These are phyloP conservation scores for Westerdykella ornata DNA, from an alignment of 2,329 filamentous ascomycete species.

Conservation along the genomic window DNA sequence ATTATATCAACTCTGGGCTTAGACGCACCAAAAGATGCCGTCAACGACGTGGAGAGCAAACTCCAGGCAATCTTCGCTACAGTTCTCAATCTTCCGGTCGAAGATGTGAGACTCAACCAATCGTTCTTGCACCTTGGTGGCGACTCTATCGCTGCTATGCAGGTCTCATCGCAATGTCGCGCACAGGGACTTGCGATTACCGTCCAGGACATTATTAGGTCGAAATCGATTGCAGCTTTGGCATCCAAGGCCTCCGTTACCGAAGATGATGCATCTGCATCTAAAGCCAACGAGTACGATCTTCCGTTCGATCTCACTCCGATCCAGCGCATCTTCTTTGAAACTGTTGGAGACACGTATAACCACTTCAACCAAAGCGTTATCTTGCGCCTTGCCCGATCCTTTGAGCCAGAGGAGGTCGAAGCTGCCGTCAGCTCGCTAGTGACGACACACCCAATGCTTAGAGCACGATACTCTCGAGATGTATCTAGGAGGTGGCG, in stretches of 20 bases:
- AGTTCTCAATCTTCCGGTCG: slow-evolving; percentile 20
- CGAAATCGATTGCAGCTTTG: slow-evolving; percentile 26
- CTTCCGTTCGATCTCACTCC: slow-evolving; percentile 26
- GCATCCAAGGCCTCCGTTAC: slow-evolving; percentile 17
- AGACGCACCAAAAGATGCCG: slow-evolving; percentile 10
- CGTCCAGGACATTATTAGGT: slow-evolving; percentile 30
- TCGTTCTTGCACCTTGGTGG: slow-evolving; percentile 32
- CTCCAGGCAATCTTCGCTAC: slow-evolving; percentile 28
- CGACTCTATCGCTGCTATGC: slow-evolving; percentile 35
- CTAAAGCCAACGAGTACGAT: slow-evolving; percentile 15
- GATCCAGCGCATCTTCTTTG: slow-evolving; percentile 27
- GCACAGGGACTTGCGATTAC: slow-evolving; percentile 25
- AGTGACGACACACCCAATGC: slow-evolving; percentile 36
- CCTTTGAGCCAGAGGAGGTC: slow-evolving; percentile 22
- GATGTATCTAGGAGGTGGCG: slow-evolving; percentile 26
- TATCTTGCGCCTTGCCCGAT: slow-evolving; percentile 18
- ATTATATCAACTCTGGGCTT: slow-evolving; percentile 19
- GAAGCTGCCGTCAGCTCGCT: slow-evolving; percentile 26
- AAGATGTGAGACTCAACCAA: slow-evolving; percentile 27
- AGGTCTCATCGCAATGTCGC: slow-evolving; percentile 28
- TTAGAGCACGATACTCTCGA: slow-evolving; percentile 34
- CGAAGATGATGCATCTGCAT: slow-evolving; percentile 1
- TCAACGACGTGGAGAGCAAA: slow-evolving; percentile 19
- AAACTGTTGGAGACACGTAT: slow-evolving; percentile 19
- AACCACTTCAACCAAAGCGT: slow-evolving; percentile 33